Evolutionary conservation across 495 filamentous ascomycete genomes (phyloP).

Genomic region (Astrocystis sublimbata): DNA sequence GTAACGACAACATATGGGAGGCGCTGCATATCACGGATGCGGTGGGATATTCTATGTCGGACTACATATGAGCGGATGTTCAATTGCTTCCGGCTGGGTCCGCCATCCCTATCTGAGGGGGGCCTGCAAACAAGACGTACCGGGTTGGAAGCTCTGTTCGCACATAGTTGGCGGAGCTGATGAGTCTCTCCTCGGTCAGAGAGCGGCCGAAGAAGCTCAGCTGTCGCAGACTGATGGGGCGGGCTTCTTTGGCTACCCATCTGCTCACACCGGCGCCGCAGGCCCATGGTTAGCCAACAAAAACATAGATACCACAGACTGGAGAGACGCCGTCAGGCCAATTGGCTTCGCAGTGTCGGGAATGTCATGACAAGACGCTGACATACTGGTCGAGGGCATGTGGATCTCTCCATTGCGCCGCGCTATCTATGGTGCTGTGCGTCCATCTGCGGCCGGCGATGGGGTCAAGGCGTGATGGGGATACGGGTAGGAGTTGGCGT

Average conservation of each 20-base stretch:
- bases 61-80: too few species aligned
- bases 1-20: conserved; percentile 94
- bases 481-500: not conserved
- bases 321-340: too few species aligned
- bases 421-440: too few species aligned
- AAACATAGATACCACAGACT: too few species aligned
- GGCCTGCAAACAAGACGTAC: too few species aligned
- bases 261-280: conserved; percentile 45
- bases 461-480: not conserved
- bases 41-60: conserved; percentile 86
- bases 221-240: conserved; percentile 85
- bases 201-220: conserved; percentile 92
- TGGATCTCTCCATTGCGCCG: conserved; percentile 74
- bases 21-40: conserved; percentile 95
- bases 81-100: too few species aligned
- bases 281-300: conserved; percentile 24
- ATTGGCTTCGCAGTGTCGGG: too few species aligned
- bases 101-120: too few species aligned
- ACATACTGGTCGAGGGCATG: conserved; percentile 85
- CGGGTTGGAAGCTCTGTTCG: conserved; percentile 92
- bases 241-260: conserved; percentile 82
- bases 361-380: too few species aligned
- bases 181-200: conserved; percentile 82
- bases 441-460: conserved; percentile 18
- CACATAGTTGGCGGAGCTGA: conserved; percentile 96